phyloP scores from a whole-genome alignment of 768 basidiomycete species.

The Glaciozyma antarctica region DNA sequence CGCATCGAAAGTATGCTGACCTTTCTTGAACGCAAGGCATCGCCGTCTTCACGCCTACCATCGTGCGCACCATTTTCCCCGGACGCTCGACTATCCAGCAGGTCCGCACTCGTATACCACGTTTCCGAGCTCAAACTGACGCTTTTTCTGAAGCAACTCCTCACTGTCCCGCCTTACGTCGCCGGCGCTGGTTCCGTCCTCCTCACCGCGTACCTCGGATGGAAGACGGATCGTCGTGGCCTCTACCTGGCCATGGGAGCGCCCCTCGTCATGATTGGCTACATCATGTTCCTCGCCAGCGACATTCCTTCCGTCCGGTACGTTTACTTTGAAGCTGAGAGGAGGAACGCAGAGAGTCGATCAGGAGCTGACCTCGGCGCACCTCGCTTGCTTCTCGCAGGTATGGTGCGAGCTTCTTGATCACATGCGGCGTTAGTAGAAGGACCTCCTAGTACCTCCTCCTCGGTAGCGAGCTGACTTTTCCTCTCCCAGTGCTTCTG shows the following conservation, averaged over 20 bases:
- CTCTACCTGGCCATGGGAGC: slow-evolving; percentile 24
- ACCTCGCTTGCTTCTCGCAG: too few species aligned
- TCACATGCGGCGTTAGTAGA: slow-evolving; percentile 17
- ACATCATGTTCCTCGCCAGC: slow-evolving; percentile 24
- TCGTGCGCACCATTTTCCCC: slow-evolving; percentile 35
- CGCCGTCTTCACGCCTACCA: slow-evolving; percentile 30
- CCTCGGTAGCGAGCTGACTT: too few species aligned
- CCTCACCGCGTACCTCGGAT: slow-evolving; percentile 24
- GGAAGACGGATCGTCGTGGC: slow-evolving; percentile 27
- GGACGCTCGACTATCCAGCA: slow-evolving; percentile 15
- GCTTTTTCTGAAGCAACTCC: too few species aligned
- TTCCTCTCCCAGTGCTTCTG: too few species aligned
- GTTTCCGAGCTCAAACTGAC: too few species aligned
- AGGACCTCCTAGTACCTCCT: too few species aligned
- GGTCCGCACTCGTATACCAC: too few species aligned
- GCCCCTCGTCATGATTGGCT: slow-evolving; percentile 26
- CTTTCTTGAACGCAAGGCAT: slow-evolving; percentile 5
- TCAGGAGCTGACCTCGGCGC: too few species aligned
- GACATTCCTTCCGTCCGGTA: neutral
- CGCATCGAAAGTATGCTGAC: too few species aligned
- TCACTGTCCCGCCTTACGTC: slow-evolving; percentile 11
- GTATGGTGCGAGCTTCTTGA: slow-evolving; percentile 2
- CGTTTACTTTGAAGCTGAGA: too few species aligned
- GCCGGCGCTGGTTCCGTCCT: slow-evolving; percentile 29
- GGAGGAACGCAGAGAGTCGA: too few species aligned